Evolutionary conservation across 2,329 filamentous ascomycete genomes (phyloP).

Genomic region (Aspergillus jensenii): DNA sequence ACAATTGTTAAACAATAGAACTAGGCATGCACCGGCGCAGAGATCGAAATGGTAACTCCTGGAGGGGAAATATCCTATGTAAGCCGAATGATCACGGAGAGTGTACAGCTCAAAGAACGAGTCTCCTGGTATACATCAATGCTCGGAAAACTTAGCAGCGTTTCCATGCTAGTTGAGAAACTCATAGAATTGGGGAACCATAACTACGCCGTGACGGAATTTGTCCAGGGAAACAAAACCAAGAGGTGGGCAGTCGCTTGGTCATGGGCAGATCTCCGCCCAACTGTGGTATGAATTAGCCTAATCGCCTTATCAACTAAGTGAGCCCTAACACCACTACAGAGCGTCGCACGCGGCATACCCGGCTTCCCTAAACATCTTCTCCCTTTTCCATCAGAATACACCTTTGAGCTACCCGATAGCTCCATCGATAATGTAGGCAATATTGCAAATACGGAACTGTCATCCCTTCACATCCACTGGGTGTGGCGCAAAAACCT

Average conservation of each 20-base stretch:
- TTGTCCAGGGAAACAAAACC: conserved; percentile 76
- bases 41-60: conserved; percentile 78
- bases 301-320: background rate
- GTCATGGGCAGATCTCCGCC: conserved; percentile 72
- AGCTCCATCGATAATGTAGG: conserved; percentile 33
- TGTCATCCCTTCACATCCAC: conserved; percentile 58
- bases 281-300: conserved; percentile 49
- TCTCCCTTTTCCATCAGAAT: conserved; percentile 54
- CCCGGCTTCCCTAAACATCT: conserved; percentile 51
- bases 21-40: conserved; percentile 68
- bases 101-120: conserved; percentile 55
- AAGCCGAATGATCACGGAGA: conserved; percentile 68
- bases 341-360: conserved; percentile 38
- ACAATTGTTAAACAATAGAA: conserved; percentile 2
- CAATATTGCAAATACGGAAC: conserved; percentile 45
- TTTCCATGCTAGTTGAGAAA: conserved; percentile 61
- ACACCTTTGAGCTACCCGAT: conserved; percentile 40
- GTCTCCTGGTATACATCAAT: conserved; percentile 90
- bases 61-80: conserved; percentile 80
- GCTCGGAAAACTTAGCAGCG: conserved; percentile 78
- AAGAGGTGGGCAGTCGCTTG: conserved; percentile 85
- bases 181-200: conserved; percentile 57
- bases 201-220: conserved; percentile 81
- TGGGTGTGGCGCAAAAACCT: conserved; percentile 64
- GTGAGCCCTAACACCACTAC: conserved; percentile 3